Evolutionary conservation across 2,329 filamentous ascomycete genomes (phyloP).

Genomic region (Calonectria multiphialidica): DNA sequence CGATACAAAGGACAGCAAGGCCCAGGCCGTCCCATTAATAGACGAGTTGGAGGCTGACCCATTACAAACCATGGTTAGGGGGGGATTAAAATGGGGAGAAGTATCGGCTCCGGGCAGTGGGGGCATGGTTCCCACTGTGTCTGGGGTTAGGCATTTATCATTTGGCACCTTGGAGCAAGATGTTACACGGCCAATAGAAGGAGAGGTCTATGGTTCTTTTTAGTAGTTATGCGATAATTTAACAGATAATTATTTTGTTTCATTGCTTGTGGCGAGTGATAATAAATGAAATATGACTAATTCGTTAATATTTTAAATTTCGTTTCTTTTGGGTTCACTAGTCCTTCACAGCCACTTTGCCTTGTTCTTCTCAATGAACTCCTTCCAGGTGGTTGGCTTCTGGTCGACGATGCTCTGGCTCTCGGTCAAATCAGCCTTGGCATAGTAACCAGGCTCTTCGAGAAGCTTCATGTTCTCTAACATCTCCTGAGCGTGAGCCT

Average conservation of each 20-base stretch:
- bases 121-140: slow-evolving; percentile 12
- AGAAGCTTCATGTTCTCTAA: slow-evolving; percentile 57
- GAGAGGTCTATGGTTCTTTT: slow-evolving; percentile 29
- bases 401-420: slow-evolving; percentile 50
- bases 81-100: slow-evolving; percentile 30
- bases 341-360: slow-evolving; percentile 38
- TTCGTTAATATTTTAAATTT: background rate
- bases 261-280: background rate
- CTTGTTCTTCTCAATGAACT: slow-evolving; percentile 49
- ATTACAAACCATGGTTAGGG: background rate
- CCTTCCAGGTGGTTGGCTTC: slow-evolving; percentile 53
- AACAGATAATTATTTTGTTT: background rate
- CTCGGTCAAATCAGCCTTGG: slow-evolving; percentile 47
- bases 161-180: slow-evolving; percentile 30
- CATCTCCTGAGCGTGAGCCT: slow-evolving; percentile 49
- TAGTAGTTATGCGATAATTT: background rate
- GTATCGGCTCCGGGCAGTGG: slow-evolving; percentile 11
- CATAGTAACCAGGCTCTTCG: slow-evolving; percentile 57
- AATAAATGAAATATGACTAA: background rate
- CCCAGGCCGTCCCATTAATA: slow-evolving; percentile 9
- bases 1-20: background rate
- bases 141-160: slow-evolving; percentile 28
- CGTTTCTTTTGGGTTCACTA: background rate
- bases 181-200: slow-evolving; percentile 27
- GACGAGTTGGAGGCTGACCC: slow-evolving; percentile 3